Percentiles rank a stretch among this genome's conserved stretches.
These are phyloP conservation scores for Agapanthus africanus DNA, from an alignment of 106 monocot genomes.

Conservation along the genomic window DNA sequence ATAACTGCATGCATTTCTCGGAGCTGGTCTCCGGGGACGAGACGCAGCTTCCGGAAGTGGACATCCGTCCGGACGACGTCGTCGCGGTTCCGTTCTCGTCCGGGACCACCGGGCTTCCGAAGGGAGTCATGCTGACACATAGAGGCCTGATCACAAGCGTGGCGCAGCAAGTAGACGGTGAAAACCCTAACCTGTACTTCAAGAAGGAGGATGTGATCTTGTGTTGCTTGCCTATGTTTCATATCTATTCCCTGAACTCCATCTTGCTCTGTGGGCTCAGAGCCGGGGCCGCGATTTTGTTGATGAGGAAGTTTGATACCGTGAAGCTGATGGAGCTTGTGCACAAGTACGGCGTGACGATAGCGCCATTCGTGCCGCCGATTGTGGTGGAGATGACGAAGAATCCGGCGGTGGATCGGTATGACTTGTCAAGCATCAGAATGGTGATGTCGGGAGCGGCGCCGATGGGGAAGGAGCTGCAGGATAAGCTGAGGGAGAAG, in stretches of 20 bases:
- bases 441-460: constrained; percentile 74
- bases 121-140: constrained; percentile 92
- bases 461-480: constrained; percentile 82
- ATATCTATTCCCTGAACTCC: constrained; percentile 74
- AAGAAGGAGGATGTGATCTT: constrained; percentile 51
- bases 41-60: constrained; percentile 23
- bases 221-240: constrained; percentile 72
- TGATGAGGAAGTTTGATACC: constrained; percentile 68
- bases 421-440: constrained; percentile 54
- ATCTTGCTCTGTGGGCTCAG: constrained; percentile 67
- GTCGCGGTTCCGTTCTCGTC: constrained; percentile 87
- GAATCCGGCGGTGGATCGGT: constrained; percentile 32
- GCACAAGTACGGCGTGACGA: constrained; percentile 41
- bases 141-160: constrained; percentile 55
- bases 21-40: constrained; percentile 37
- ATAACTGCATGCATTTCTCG: constrained; percentile 45
- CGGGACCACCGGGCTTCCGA: constrained; percentile 87
- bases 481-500: constrained; percentile 44
- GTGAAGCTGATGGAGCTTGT: constrained; percentile 59
- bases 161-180: constrained; percentile 78
- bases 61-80: constrained; percentile 53
- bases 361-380: constrained; percentile 74
- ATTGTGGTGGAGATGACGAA: constrained; percentile 55
- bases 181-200: constrained; percentile 66
- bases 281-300: constrained; percentile 41